Base-by-base conservation (phyloP, 768 basidiomycete species). In the Phlebiopsis flavidoalba region DNA sequence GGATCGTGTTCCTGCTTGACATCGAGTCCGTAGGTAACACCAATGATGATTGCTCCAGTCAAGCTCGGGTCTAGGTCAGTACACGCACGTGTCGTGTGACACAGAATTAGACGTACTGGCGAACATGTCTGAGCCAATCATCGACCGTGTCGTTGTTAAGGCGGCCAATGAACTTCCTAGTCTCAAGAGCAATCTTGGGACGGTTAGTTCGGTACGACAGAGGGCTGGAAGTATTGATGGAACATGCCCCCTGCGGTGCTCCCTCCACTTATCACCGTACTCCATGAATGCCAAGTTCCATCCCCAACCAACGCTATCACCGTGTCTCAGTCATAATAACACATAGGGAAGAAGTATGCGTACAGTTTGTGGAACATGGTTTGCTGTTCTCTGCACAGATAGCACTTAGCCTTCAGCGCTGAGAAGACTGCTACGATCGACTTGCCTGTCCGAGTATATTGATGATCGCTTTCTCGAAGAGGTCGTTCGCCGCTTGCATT, bases 1-100 rank as follows among this genome's bases (percentile, higher is more conserved):
- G 54, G 55, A 36, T 70, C 67, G 53, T 66, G 43, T 46, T 66
- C 60, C 10, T 60, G 59, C 26, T 61, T 54, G 37, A 68, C 63
- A 31, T 68, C 57, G 47, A 65, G 61, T 12, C 64, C 70, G 53
- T 71, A 71, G 24, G 62, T 66, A 45, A 71, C 51, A 5, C 61
- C 54, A 57, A 70, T 64, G 58, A 68, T 65, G 48, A 64, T 62
- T 8, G 62, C 64, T 3, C 65, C 70, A 7, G 66, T 53, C 58
- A 65, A 63, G 12, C 69, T 70, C 19, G 6, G 31, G 22, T 19
- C 17, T 33, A 21, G n/a, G 15, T 56, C n/a, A 24, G 47, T 51
- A 33, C 37, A 10, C 49, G 12, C 10, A 43, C 40, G 40, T 12
- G 22, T 24, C 8, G 51, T 8, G 8, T 45, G 24, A 19, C 33